phyloP scores from a whole-genome alignment of 257 asterid species.

The Primulina eburnea region DNA sequence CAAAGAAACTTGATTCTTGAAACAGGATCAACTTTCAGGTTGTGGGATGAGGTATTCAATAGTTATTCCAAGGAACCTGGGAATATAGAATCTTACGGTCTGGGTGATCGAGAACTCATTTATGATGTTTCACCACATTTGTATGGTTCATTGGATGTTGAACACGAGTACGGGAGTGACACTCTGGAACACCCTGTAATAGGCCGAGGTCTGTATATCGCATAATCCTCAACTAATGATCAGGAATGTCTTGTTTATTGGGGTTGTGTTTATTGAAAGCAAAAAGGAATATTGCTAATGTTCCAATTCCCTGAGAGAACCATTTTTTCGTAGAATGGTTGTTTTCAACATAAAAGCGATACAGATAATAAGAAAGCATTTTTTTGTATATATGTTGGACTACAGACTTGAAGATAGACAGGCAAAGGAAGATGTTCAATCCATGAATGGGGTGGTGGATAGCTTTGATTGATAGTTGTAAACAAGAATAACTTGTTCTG shows the following conservation, averaged over 20 bases:
- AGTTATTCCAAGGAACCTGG: slow-evolving; percentile 35
- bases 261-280: slow-evolving; percentile 24
- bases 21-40: slow-evolving; percentile 33
- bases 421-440: no score
- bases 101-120: slow-evolving; percentile 37
- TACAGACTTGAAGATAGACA: no score
- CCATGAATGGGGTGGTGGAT: no score
- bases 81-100: slow-evolving; percentile 34
- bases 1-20: slow-evolving; percentile 33
- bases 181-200: slow-evolving; percentile 58
- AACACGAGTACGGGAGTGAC: slow-evolving; percentile 46
- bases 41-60: slow-evolving; percentile 46
- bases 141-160: slow-evolving; percentile 48
- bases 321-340: no score
- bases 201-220: slow-evolving; percentile 66
- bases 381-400: no score
- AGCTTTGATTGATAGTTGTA: no score
- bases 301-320: slow-evolving; percentile 11
- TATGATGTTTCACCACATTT: slow-evolving; percentile 42
- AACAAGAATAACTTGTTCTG: no score
- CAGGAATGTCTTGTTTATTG: slow-evolving; percentile 20
- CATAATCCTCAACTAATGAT: slow-evolving; percentile 28
- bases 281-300: slow-evolving; percentile 16
- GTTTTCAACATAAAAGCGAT: no score
- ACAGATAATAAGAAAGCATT: no score